Conservation (phyloP, 2,329 filamentous ascomycete genomes). For the Zasmidium angulare region DNA sequence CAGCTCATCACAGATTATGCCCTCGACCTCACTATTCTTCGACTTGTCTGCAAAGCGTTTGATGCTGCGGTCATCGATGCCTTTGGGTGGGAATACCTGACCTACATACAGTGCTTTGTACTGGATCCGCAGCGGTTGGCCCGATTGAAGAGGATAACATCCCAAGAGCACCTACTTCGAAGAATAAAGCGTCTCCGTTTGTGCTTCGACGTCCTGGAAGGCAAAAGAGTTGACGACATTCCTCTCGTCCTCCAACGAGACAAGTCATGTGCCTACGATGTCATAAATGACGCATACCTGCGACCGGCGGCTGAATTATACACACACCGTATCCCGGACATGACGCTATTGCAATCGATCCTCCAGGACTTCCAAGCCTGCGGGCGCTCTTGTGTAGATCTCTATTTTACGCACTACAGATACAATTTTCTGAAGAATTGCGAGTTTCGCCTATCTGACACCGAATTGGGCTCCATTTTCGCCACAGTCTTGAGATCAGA, state of each 20-base stretch:
- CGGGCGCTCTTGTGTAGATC: neutral
- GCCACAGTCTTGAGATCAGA: neutral
- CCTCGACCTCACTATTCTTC: neutral
- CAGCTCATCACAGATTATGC: neutral
- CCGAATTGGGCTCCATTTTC: neutral
- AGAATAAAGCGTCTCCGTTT: neutral
- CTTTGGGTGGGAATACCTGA: neutral
- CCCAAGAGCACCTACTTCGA: neutral
- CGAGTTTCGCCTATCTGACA: neutral
- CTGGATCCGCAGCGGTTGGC: slow-evolving; percentile 1
- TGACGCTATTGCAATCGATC: neutral
- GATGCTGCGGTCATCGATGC: slow-evolving; percentile 3
- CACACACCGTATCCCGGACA: neutral
- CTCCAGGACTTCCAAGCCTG: neutral
- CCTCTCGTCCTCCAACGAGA: no score
- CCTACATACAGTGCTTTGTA: neutral
- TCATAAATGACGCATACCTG: no score
- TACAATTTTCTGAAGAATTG: neutral
- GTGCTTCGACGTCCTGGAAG: neutral
- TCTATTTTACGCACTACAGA: neutral
- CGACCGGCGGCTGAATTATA: neutral
- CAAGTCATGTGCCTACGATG: no score
- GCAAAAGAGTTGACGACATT: no score
- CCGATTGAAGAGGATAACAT: slow-evolving; percentile 2
- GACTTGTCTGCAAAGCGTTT: slow-evolving; percentile 5